Percentiles rank a stretch among this genome's conserved stretches.
Evolutionary conservation across 2,329 filamentous ascomycete species (phyloP).

Genomic region (Fonsecaea pugnacius): DNA sequence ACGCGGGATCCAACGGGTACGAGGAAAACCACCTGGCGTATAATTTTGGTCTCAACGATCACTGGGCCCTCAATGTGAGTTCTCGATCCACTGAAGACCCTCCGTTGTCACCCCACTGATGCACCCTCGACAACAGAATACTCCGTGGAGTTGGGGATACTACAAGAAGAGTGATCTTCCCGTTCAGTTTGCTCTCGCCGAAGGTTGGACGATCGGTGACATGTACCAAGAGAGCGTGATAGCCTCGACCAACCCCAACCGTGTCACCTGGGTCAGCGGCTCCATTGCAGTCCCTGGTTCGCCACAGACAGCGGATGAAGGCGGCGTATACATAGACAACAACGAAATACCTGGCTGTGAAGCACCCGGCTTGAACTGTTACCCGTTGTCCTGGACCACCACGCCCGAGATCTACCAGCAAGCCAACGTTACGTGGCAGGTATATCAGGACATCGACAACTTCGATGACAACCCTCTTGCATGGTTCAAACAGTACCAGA

Average conservation of each 20-base stretch:
- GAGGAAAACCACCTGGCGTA: constrained; percentile 57
- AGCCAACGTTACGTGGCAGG: constrained; percentile 56
- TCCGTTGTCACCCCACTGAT: background rate
- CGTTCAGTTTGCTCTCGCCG: constrained; percentile 59
- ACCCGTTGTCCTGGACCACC: constrained; percentile 60
- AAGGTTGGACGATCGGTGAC: constrained; percentile 60
- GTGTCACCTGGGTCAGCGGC: constrained; percentile 57
- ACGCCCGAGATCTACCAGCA: constrained; percentile 56
- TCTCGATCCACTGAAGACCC: background rate
- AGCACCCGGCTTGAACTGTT: constrained; percentile 53
- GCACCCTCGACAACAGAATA: constrained; percentile 44
- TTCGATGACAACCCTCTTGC: constrained; percentile 61
- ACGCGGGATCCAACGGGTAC: constrained; percentile 59
- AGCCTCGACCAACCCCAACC: constrained; percentile 59
- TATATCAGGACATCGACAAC: constrained; percentile 57
- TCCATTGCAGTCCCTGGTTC: constrained; percentile 58
- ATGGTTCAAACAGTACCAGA: constrained; percentile 60
- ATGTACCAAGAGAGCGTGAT: constrained; percentile 61
- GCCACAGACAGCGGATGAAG: constrained; percentile 49
- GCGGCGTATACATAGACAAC: constrained; percentile 57
- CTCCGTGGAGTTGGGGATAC: constrained; percentile 59
- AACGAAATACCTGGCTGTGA: constrained; percentile 57
- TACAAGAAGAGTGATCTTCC: constrained; percentile 59
- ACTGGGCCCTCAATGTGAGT: constrained; percentile 54
- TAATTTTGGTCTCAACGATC: constrained; percentile 58